Evolutionary conservation across 768 basidiomycete species (phyloP), one percentile per base, ranked within the genome.

Genomic region (Arthromyces matolae): DNA sequence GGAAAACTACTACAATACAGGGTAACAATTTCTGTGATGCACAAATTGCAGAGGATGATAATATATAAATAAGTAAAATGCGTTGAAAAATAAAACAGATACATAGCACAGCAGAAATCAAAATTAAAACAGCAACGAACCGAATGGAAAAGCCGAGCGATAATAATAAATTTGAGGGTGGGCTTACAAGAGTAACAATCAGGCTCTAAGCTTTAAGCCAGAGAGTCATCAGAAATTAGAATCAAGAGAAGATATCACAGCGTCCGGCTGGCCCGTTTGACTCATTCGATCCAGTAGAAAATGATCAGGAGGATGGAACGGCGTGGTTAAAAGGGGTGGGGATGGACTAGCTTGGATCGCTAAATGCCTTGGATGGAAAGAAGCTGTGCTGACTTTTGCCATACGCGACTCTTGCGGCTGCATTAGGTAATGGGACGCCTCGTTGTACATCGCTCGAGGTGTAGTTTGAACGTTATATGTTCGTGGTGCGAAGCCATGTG

Each of bases 291-390:
- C 29, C 14, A 54, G 42, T 22, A n/a, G n/a, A n/a, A 56, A 35
- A 34, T 60, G 55, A 18, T 56, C 45, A 14, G 55, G 55, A 4
- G 62, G 60, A 38, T 60, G 58, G 41, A 65, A 65, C 3, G 64
- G 59, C 6, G 61, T 62, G 10, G 60, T 63, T 34, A 66, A 48
- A 22, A 64, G 57, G 5, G 63, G 64, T 8, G 60, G 60, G 14
- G 63, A 63, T 19, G 55, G 55, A 12, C 56, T 54, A 22, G 38
- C 25, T 33, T 53, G 50, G 18, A 47, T 34, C 29, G 41, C 22
- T 29, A 48, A 52, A n/a, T 50, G 42, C 12, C 31, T 8, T 22
- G 42, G 19, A 25, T 57, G 55, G 10, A 35, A 13, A 9, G 47
- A 51, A 28, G 49, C 46, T n/a, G 43, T 41, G 31, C 43, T 49